A percentile compares a stretch with the other conserved stretches of the same genome.
These are phyloP conservation scores for Forsythia viridissima DNA, from an alignment of 257 asterid genomes.

Conservation along the genomic window DNA sequence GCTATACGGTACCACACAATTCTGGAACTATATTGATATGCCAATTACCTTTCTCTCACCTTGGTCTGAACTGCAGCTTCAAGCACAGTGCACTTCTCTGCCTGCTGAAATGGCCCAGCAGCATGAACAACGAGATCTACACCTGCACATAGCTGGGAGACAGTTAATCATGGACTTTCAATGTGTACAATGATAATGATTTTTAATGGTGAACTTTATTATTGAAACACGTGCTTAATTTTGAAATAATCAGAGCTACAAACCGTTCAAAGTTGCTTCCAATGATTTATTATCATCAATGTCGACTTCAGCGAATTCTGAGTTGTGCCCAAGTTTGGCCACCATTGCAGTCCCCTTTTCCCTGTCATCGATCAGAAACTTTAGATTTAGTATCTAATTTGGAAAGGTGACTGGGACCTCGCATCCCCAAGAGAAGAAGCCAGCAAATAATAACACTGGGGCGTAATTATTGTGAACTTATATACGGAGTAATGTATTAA, in stretches of 20 bases:
- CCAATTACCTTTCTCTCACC: conserved; percentile 87
- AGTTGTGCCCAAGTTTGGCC: conserved; percentile 54
- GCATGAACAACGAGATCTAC: conserved; percentile 88
- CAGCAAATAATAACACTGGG: background rate
- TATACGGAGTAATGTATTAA: background rate
- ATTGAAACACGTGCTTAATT: background rate
- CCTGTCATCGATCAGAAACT: conserved; percentile 39
- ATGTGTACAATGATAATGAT: background rate
- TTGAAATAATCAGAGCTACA: conserved; percentile 23
- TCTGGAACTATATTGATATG: conserved; percentile 18
- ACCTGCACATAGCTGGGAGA: conserved; percentile 46
- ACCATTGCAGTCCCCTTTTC: conserved; percentile 76
- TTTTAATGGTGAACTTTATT: background rate
- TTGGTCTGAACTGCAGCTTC: conserved; percentile 95
- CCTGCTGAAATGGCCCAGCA: conserved; percentile 96
- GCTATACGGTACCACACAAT: background rate
- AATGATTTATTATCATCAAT: conserved; percentile 55
- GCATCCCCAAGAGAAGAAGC: background rate
- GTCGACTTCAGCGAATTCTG: conserved; percentile 73
- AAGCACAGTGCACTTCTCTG: conserved; percentile 72
- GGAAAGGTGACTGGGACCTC: background rate
- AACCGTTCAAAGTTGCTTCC: conserved; percentile 57
- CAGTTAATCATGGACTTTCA: background rate
- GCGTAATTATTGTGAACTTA: background rate
- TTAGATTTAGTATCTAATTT: background rate